Evolutionary conservation across 2,329 filamentous ascomycete species (phyloP), one percentile per base, ranked within the genome.

Genomic region (Clarireedia homoeocarpa): DNA sequence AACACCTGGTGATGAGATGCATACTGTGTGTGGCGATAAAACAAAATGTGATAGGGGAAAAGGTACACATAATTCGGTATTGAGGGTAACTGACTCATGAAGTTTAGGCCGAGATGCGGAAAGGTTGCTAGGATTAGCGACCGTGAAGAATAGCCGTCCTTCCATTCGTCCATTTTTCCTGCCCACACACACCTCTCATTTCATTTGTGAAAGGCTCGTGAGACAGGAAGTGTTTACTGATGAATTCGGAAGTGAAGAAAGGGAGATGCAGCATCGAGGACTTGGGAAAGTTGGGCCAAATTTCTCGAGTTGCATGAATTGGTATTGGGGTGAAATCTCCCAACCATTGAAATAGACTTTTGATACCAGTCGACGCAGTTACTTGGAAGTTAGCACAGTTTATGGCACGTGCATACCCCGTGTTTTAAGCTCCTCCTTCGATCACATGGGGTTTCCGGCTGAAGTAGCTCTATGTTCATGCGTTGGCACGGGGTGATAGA

Each of bases 391-490:
- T 14, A 34, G 7, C 23, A 50, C 23, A 44, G 39, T 42, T 17
- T 38, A 20, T 50, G 24, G 53, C 26, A 44, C 46, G 53, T 55
- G 53, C 36, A 50, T 55, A 40, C 53, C 53, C 53, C 46, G 53
- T 42, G 46, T 51, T 51, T 55, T 38, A 44, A 38, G 30, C 15
- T n/a, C 14, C 14, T 38, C 34, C 38, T 36, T 55, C 46, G 40
- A 50, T 48, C 23, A 38, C 46, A 40, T 12, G 30, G 34, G 42
- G 20, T 38, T 15, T 38, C 38, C 27, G 48, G 51, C 51, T 47
- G 51, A 53, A 53, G 20, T 20, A 20, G 20, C 3, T 20, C 51
- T 36, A 17, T 53, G 51, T 53, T 53, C 51, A 48, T 53, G 51
- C 30, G 48, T 27, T 44, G 27, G 27, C 51, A 53, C 20, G 20